Conservation (phyloP, 2,329 filamentous ascomycete genomes). For the Raffaelea albimanens region DNA sequence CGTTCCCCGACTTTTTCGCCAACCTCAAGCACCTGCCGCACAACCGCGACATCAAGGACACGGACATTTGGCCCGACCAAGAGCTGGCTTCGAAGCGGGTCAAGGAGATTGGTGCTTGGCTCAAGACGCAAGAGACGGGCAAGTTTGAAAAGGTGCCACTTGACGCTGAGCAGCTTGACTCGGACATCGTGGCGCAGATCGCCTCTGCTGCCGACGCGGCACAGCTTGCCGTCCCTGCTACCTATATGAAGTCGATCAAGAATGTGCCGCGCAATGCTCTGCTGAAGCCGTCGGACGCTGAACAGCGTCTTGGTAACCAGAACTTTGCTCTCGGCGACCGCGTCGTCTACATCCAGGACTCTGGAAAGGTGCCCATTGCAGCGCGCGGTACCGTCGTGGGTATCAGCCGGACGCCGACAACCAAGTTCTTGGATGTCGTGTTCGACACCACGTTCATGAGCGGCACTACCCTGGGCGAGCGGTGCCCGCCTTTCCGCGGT, state of each 20-base stretch:
- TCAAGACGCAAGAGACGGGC: conserved; percentile 85
- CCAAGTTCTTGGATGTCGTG: conserved; percentile 77
- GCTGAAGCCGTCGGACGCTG: conserved; percentile 90
- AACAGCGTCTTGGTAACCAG: conserved; percentile 82
- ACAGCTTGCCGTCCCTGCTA: conserved; percentile 39
- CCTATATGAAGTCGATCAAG: conserved; percentile 60
- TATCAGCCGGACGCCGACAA: conserved; percentile 77
- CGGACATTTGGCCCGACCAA: conserved; percentile 71
- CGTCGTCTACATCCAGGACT: conserved; percentile 84
- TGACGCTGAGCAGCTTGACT: conserved; percentile 93
- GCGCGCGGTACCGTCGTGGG: conserved; percentile 90
- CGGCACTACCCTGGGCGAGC: conserved; percentile 80
- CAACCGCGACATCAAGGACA: conserved; percentile 73
- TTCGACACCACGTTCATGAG: conserved; percentile 97
- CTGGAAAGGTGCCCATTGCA: conserved; percentile 89
- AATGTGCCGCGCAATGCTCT: conserved; percentile 79
- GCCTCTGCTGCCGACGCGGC: conserved; percentile 61
- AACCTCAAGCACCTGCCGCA: conserved; percentile 79
- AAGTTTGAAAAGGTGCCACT: conserved; percentile 92
- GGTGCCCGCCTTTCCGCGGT: conserved; percentile 87
- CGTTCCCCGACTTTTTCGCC: conserved; percentile 91
- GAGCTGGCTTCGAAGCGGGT: conserved; percentile 67
- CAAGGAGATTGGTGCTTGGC: conserved; percentile 88
- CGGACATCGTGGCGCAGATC: conserved; percentile 72
- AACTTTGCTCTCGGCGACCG: conserved; percentile 78